Conservation (phyloP, 495 filamentous ascomycete species). For the Glarea lozoyensis region DNA sequence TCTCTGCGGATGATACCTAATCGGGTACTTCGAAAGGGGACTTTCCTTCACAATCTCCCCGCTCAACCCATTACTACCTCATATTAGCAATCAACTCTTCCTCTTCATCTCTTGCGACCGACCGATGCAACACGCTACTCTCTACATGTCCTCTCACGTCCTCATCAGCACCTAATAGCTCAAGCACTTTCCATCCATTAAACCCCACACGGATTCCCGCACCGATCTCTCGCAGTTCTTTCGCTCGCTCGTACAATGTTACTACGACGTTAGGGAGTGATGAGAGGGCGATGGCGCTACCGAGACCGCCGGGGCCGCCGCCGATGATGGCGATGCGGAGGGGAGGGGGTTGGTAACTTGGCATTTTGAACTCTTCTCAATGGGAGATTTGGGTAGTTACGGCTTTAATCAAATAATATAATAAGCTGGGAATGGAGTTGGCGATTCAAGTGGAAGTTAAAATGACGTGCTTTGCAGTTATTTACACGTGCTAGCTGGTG, state of each 20-base stretch:
- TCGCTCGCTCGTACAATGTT: conserved; percentile 39
- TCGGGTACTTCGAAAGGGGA: not conserved
- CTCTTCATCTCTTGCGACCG: not conserved
- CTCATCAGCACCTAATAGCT: conserved; percentile 34
- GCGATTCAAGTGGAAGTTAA: too few species aligned
- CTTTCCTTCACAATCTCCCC: conserved; percentile 19
- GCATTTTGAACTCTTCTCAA: too few species aligned
- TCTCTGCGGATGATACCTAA: not conserved
- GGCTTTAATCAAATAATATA: too few species aligned
- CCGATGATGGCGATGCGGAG: conserved; percentile 17
- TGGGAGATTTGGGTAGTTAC: too few species aligned
- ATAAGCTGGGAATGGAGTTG: not conserved
- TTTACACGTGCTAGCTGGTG: too few species aligned
- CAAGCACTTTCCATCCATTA: conserved; percentile 36
- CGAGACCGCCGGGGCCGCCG: conserved; percentile 32
- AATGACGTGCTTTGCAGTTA: too few species aligned
- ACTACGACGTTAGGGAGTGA: conserved; percentile 34
- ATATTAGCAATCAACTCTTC: not conserved
- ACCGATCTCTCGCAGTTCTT: conserved; percentile 36
- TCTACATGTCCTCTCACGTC: conserved; percentile 22
- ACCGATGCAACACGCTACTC: not conserved
- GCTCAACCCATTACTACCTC: conserved; percentile 24
- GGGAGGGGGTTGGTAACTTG: too few species aligned
- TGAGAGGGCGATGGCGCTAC: conserved; percentile 39
- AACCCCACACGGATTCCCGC: conserved; percentile 36